Base-by-base conservation (phyloP, 2,329 filamentous ascomycete species). In the Curvularia verruculosa region DNA sequence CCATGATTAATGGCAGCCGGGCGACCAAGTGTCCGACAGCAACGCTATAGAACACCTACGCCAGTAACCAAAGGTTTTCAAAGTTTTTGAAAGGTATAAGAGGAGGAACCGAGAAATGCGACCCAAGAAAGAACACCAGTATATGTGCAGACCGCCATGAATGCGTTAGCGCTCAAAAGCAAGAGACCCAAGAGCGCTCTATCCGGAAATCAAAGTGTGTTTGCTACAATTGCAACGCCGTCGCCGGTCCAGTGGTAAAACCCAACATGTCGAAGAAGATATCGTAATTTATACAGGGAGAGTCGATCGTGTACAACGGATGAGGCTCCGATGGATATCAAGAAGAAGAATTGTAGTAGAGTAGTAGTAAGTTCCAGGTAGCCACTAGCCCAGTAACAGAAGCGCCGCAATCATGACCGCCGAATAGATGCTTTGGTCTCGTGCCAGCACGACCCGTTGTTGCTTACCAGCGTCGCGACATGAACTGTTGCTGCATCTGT, bases 401-500 rank as follows among this genome's bases (percentile, higher is more conserved):
- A 59, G 72, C 73, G 74, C 69, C 64, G 67, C 75, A 72, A 71
- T 70, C 59, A 64, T 63, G 65, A 59, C 52, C 68, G 62, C 52
- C 68, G 62, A 70, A 73, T 58, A 71, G 67, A 67, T 65, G 65
- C 67, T 46, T n/a, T 58, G 61, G 71, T 63, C 73, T 70, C 68
- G 66, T 60, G 69, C 68, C 69, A 61, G 70, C 67, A 58, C 67
- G 66, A 63, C 64, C 61, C n/a, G n/a, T n/a, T n/a, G n/a, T 12
- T 29, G 28, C n/a, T 65, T 81, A 82, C 80, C 81, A 82, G 74
- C 80, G 80, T 69, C 80, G 79, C 59, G 72, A 64, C 68, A 75
- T 72, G 70, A 79, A 80, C 74, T 82, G 80, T 70, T 84, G 82
- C 74, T 82, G 79, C 74, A 84, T 82, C 80, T 87, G 86, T 66